phyloP scores from a whole-genome alignment of 768 basidiomycete species.

The Suillus decipiens region DNA sequence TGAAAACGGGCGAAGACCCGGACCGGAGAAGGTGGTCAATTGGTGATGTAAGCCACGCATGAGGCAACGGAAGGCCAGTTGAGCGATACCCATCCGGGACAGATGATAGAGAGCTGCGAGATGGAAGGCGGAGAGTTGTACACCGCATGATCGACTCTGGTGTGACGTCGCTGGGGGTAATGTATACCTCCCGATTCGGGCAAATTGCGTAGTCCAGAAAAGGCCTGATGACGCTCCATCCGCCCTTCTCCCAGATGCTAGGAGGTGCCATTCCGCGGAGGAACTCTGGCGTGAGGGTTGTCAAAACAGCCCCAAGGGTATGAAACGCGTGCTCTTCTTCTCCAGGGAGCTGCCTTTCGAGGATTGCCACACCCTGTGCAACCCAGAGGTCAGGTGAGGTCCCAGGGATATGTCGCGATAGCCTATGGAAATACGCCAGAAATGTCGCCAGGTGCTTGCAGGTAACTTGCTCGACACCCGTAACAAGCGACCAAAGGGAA shows the following conservation, averaged over 20 bases:
- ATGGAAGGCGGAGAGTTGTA: conserved; percentile 54
- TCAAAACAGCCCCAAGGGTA: conserved; percentile 33
- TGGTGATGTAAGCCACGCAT: conserved; percentile 70
- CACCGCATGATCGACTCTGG: conserved; percentile 56
- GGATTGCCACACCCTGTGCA: conserved; percentile 60
- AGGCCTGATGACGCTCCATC: conserved; percentile 45
- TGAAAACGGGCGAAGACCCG: conserved; percentile 70
- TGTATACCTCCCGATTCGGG: conserved; percentile 39
- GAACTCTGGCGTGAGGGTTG: conserved; percentile 21
- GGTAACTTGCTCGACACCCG: conserved; percentile 12
- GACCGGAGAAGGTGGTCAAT: conserved; percentile 83
- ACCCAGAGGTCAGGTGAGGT: conserved; percentile 64
- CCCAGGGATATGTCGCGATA: conserved; percentile 60
- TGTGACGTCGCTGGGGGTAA: conserved; percentile 54
- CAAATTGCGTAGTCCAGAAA: conserved; percentile 55
- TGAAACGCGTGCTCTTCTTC: conserved; percentile 63
- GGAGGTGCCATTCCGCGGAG: conserved; percentile 32
- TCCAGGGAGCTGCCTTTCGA: conserved; percentile 63
- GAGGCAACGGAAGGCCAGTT: conserved; percentile 47
- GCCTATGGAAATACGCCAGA: conserved; percentile 52
- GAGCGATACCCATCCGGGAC: conserved; percentile 25
- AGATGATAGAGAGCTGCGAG: background rate
- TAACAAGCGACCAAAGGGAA: conserved; percentile 46
- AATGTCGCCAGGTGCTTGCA: conserved; percentile 56
- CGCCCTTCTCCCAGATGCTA: conserved; percentile 52